A percentile compares a stretch with the other conserved stretches of the same genome.
These are phyloP conservation scores for Populus trichocarpa DNA, from an alignment of 441 rosid genomes.

Conservation along the genomic window DNA sequence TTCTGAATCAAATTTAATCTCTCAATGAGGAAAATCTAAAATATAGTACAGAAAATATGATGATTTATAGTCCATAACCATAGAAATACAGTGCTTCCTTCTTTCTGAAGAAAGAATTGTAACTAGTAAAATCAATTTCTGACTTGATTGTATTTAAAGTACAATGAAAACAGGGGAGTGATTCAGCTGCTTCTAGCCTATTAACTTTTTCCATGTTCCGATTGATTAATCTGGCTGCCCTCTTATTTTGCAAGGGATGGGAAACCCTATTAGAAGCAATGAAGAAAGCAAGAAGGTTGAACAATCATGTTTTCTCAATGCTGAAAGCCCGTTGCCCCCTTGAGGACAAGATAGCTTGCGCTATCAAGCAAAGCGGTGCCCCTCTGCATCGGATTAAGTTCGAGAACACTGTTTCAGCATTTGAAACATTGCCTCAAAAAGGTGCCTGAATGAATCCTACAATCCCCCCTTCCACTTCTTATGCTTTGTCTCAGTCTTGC, in stretches of 20 bases:
- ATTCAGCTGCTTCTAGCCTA: not conserved
- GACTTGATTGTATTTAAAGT: not conserved
- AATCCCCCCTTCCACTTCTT: slow-evolving; percentile 6
- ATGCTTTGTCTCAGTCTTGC: not conserved
- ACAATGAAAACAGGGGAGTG: not conserved
- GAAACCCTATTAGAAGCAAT: slow-evolving; percentile 86
- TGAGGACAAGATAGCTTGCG: slow-evolving; percentile 94
- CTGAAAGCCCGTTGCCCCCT: slow-evolving; percentile 97
- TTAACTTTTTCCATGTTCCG: not conserved
- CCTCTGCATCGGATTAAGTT: slow-evolving; percentile 90
- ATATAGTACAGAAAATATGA: not conserved
- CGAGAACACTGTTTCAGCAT: slow-evolving; percentile 96
- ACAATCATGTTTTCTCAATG: slow-evolving; percentile 98
- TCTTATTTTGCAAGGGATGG: slow-evolving; percentile 65
- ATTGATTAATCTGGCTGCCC: slow-evolving; percentile 2
- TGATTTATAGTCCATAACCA: not conserved
- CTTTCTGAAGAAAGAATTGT: not conserved
- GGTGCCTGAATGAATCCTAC: slow-evolving; percentile 40
- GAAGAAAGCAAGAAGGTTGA: slow-evolving; percentile 95
- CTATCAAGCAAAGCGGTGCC: slow-evolving; percentile 96
- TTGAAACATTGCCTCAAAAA: slow-evolving; percentile 96
- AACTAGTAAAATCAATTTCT: not conserved
- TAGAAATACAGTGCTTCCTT: not conserved
- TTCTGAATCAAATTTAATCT: not conserved
- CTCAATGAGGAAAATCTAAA: not conserved